Evolutionary conservation across 495 filamentous ascomycete species (phyloP).

Genomic region (Penicillium simplicissimum): DNA sequence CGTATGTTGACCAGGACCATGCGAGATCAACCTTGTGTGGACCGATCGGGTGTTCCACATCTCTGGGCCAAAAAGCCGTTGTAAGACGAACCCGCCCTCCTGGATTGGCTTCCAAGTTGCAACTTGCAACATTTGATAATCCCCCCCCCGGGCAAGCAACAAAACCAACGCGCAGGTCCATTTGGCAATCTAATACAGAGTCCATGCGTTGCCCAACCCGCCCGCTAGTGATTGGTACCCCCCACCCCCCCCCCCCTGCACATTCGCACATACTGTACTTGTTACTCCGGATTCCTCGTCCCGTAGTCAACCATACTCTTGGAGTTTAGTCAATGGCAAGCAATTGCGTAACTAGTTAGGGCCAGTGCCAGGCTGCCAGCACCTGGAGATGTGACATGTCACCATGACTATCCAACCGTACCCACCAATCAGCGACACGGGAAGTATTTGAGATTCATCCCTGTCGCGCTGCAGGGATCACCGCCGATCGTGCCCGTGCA

Average conservation of each 20-base stretch:
- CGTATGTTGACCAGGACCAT: conserved; percentile 16
- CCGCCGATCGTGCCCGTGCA: conserved; percentile 32
- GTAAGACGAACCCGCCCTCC: conserved; percentile 25
- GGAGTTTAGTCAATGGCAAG: neutral
- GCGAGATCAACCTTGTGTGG: conserved; percentile 29
- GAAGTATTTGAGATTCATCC: conserved; percentile 48
- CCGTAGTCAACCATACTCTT: neutral
- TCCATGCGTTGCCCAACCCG: neutral
- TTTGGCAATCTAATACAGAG: neutral
- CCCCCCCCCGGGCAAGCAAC: neutral
- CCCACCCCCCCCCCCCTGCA: neutral
- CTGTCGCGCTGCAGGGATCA: conserved; percentile 36
- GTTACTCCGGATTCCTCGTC: neutral
- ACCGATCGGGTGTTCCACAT: conserved; percentile 28
- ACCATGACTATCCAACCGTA: conserved; percentile 7
- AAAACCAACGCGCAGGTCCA: neutral
- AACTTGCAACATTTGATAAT: conserved; percentile 23
- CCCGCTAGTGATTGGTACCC: conserved; percentile 13
- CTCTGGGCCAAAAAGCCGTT: conserved; percentile 31
- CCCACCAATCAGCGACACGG: conserved; percentile 36
- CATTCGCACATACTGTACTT: neutral
- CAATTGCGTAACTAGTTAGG: conserved; percentile 7
- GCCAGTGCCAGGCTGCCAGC: neutral
- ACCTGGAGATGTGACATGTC: conserved; percentile 25
- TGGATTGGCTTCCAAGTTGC: conserved; percentile 22